These are phyloP conservation scores for Lentinula boryana DNA, from an alignment of 768 basidiomycete genomes.

Conservation along the genomic window DNA sequence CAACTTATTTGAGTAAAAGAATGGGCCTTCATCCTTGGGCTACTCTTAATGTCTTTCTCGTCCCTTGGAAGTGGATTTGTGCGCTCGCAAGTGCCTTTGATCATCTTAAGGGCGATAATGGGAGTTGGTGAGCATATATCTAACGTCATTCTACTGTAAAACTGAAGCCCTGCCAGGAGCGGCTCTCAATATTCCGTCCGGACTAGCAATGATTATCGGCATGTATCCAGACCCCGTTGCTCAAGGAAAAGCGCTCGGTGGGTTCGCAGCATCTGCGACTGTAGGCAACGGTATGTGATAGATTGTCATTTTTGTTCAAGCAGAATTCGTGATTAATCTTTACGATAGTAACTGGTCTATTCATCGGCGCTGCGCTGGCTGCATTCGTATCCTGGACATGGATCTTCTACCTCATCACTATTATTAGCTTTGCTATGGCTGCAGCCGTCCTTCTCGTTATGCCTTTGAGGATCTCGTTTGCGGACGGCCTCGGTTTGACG, in stretches of 20 bases:
- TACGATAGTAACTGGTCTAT: constrained; percentile 23
- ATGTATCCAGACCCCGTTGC: constrained; percentile 38
- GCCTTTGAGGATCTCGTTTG: neutral
- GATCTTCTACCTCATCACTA: constrained; percentile 39
- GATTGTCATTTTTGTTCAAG: neutral
- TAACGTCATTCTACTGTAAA: neutral
- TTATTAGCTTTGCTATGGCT: constrained; percentile 25
- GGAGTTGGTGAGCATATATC: constrained; percentile 31
- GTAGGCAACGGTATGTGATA: constrained; percentile 30
- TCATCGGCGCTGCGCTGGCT: constrained; percentile 33
- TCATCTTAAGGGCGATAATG: constrained; percentile 45
- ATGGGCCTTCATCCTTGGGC: constrained; percentile 34
- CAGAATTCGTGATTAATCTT: neutral
- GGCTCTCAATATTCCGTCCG: constrained; percentile 37
- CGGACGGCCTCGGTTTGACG: neutral
- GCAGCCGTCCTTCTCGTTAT: neutral
- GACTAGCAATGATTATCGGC: constrained; percentile 35
- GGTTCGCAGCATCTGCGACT: constrained; percentile 39
- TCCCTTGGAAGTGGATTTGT: constrained; percentile 43
- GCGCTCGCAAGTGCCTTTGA: constrained; percentile 36
- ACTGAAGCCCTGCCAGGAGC: constrained; percentile 20
- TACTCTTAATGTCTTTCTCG: constrained; percentile 33
- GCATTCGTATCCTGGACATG: constrained; percentile 31
- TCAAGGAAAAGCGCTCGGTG: constrained; percentile 36
- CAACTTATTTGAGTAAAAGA: constrained; percentile 17